Evolutionary conservation across 2,329 filamentous ascomycete species (phyloP).

Genomic region (Penicillium sp.): DNA sequence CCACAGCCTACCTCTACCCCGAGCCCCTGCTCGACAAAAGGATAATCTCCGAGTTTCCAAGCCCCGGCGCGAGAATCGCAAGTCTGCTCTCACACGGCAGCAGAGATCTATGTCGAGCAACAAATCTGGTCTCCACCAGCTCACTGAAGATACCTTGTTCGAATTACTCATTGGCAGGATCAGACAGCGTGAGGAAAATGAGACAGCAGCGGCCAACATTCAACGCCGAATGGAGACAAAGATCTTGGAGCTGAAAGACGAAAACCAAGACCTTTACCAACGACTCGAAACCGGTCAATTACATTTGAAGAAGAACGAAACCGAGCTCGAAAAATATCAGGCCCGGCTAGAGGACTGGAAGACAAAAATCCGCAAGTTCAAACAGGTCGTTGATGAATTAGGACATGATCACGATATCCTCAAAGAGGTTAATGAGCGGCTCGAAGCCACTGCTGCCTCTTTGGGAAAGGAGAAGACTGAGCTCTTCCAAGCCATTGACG

Average conservation of each 20-base stretch:
- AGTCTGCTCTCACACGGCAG: constrained; percentile 5
- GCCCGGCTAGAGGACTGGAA: constrained; percentile 41
- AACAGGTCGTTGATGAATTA: constrained; percentile 38
- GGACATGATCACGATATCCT: constrained; percentile 40
- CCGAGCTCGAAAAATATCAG: constrained; percentile 27
- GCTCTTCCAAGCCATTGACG: constrained; percentile 29
- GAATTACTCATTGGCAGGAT: constrained; percentile 41
- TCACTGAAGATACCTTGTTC: constrained; percentile 43
- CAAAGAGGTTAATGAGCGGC: constrained; percentile 33
- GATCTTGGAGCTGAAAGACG: constrained; percentile 29
- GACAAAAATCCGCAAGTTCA: constrained; percentile 38
- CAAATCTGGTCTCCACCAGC: constrained; percentile 9
- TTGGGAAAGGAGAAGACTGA: constrained; percentile 34
- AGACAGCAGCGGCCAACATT: constrained; percentile 26
- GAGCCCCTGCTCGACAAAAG: background rate
- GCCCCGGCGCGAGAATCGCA: constrained; percentile 9
- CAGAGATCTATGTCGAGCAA: background rate
- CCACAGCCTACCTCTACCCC: background rate
- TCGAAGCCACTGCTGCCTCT: constrained; percentile 31
- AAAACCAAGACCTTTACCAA: constrained; percentile 35
- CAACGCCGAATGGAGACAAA: constrained; percentile 34
- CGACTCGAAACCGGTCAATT: constrained; percentile 27
- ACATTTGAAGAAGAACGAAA: constrained; percentile 26
- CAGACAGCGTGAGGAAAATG: constrained; percentile 41
- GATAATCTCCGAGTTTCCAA: constrained; percentile 24